A percentile compares a stretch with the other conserved stretches of the same genome.
Conservation (phyloP, 768 basidiomycete genomes). For the Pleurotus cornucopiae region DNA sequence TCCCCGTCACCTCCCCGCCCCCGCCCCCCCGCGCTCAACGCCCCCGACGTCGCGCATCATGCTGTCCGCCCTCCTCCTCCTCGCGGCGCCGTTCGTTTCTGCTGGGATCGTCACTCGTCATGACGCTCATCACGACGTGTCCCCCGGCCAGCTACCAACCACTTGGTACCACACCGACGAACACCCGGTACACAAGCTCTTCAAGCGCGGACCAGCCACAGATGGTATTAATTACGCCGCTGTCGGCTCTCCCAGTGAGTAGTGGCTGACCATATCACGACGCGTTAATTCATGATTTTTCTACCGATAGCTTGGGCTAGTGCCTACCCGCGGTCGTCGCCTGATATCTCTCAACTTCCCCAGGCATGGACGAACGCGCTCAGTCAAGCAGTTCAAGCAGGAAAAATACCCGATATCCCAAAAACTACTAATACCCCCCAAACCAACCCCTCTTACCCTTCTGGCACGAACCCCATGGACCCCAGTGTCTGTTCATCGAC, state of each 20-base stretch:
- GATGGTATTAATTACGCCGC: conserved; percentile 49
- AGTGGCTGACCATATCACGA: neutral
- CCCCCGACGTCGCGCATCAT: conserved; percentile 13
- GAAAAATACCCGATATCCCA: conserved; percentile 71
- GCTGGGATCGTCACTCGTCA: conserved; percentile 21
- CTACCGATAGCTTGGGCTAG: conserved; percentile 50
- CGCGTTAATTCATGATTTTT: neutral
- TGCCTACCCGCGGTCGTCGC: conserved; percentile 48
- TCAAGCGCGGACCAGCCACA: conserved; percentile 43
- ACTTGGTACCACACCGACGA: conserved; percentile 60
- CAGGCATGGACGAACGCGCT: conserved; percentile 71
- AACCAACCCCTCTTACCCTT: conserved; percentile 41
- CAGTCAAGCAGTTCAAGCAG: conserved; percentile 57
- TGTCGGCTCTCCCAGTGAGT: conserved; percentile 59
- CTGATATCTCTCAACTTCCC: conserved; percentile 53
- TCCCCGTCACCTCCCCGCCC: neutral
- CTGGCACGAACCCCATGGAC: conserved; percentile 38
- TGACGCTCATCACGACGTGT: conserved; percentile 25
- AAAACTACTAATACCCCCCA: conserved; percentile 33
- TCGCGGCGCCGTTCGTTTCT: conserved; percentile 13
- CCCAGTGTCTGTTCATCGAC: conserved; percentile 72
- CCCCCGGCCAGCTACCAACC: conserved; percentile 26
- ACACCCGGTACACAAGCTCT: conserved; percentile 60
- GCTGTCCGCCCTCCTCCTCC: conserved; percentile 18
- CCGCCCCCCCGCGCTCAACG: conserved; percentile 17